Evolutionary conservation across 2,329 filamentous ascomycete genomes (phyloP).

Genomic region (Aspergillus sp.): DNA sequence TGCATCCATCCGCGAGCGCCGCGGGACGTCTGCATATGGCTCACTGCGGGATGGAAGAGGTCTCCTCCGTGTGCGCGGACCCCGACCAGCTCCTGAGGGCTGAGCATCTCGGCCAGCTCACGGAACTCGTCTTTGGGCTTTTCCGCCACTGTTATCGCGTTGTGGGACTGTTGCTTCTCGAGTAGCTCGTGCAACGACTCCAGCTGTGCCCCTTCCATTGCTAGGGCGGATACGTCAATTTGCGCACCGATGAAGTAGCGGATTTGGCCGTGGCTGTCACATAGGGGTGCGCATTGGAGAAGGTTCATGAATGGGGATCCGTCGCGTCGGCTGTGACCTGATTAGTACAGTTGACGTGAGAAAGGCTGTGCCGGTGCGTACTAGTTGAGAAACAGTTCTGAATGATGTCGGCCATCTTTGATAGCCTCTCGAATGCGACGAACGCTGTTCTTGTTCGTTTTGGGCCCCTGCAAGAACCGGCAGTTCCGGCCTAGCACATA

Average conservation of each 20-base stretch:
- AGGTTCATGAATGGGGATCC: slow-evolving; percentile 76
- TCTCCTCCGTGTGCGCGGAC: slow-evolving; percentile 62
- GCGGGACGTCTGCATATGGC: slow-evolving; percentile 4
- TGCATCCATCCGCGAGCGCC: slow-evolving; percentile 14
- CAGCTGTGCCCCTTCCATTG: slow-evolving; percentile 64
- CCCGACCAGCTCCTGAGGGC: slow-evolving; percentile 62
- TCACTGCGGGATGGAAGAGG: slow-evolving; percentile 28
- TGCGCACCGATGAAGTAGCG: slow-evolving; percentile 72
- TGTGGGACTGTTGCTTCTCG: slow-evolving; percentile 25
- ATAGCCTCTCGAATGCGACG: slow-evolving; percentile 61
- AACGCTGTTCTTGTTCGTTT: slow-evolving; percentile 63
- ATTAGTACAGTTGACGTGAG: slow-evolving; percentile 2
- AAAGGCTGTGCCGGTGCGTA: slow-evolving; percentile 59
- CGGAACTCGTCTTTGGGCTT: slow-evolving; percentile 61
- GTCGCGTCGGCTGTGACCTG: slow-evolving; percentile 57
- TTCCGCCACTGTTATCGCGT: slow-evolving; percentile 21
- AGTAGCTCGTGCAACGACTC: slow-evolving; percentile 57
- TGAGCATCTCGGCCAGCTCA: slow-evolving; percentile 68
- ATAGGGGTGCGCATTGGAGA: slow-evolving; percentile 68
- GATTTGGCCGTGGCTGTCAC: slow-evolving; percentile 64
- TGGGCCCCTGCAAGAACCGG: slow-evolving; percentile 73
- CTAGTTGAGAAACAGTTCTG: slow-evolving; percentile 75
- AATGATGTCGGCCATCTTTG: slow-evolving; percentile 64
- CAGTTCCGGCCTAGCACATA: slow-evolving; percentile 75
- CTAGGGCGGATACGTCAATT: slow-evolving; percentile 67